Evolutionary conservation across 2,329 filamentous ascomycete species (phyloP), one percentile per base, ranked within the genome.

Genomic region (Tolypocladium ophioglossoides): DNA sequence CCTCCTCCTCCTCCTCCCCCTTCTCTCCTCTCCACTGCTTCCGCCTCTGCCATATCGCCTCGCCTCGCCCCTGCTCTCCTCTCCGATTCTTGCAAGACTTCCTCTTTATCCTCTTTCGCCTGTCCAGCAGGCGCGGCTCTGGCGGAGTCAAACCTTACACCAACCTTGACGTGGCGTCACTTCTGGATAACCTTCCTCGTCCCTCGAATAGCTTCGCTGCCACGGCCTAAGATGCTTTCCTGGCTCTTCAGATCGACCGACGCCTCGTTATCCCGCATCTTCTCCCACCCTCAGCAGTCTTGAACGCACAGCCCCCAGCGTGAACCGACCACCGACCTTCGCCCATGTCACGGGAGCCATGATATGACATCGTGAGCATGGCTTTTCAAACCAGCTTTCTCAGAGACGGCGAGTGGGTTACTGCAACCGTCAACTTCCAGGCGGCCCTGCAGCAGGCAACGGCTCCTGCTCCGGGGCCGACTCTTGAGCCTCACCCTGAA

Each of bases 351-450:
- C 24, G 14, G 16, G 44, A 47, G 44, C 27, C 44, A 48, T 66
- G 59, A 50, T 60, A 64, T 61, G 61, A 58, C 51, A 39, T 52
- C 49, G 55, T 49, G 54, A 66, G 14, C 40, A 73, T 72, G 71
- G 69, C 77, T 53, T 74, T 83, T 55, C 78, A 83, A 62, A 78
- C 77, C 38, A 79, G 74, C 57, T 72, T 82, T 56, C 64, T 81
- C 27, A 72, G 76, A 56, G 70, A 79, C 61, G 79, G 80, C 56
- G 68, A 75, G 64, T 84, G 80, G 80, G 76, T 82, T 38, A 77
- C 76, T n/a, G 70, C 77, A 60, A 80, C 71, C 0, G 69, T 79
- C 60, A 69, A 74, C 56, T 58, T 78, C 54, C 61, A 72, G 57
- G 68, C 68, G 51, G 67, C 74, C 46, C 63, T 78, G 50, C 72